phyloP scores from a whole-genome alignment of 1,139 yeast species.

The Debaryomyces fabryi region DNA sequence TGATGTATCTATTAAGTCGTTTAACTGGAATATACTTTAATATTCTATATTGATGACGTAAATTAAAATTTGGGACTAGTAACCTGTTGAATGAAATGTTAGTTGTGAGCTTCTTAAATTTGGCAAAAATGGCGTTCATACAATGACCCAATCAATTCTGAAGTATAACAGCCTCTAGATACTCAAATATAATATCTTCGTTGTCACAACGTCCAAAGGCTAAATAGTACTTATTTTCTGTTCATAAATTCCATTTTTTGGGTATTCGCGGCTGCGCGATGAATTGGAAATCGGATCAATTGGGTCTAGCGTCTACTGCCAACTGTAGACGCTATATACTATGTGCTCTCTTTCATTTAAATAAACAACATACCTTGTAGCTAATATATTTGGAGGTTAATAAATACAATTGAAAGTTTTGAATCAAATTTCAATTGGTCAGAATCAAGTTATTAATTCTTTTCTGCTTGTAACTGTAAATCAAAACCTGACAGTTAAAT shows the following conservation, averaged over 20 bases:
- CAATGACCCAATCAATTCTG: background rate
- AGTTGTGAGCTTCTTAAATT: slow-evolving; percentile 9
- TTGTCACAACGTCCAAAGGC: background rate
- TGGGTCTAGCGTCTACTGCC: background rate
- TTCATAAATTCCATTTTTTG: background rate
- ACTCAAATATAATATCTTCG: background rate
- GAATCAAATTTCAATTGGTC: background rate
- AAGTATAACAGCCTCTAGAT: background rate
- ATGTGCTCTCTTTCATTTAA: background rate
- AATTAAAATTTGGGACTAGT: slow-evolving; percentile 4
- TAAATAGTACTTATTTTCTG: background rate
- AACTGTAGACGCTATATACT: background rate
- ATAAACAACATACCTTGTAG: slow-evolving; percentile 1
- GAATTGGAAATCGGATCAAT: background rate
- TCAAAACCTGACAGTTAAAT: background rate
- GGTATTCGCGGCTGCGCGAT: slow-evolving; percentile 3
- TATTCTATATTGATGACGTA: slow-evolving; percentile 5
- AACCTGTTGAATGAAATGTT: slow-evolving; percentile 9
- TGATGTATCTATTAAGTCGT: slow-evolving; percentile 5
- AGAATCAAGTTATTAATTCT: background rate
- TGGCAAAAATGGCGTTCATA: slow-evolving; percentile 12
- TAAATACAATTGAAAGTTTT: background rate
- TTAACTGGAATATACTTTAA: slow-evolving; percentile 1
- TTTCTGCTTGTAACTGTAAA: slow-evolving; percentile 2
- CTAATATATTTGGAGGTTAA: slow-evolving; percentile 2